These are phyloP conservation scores for Apiospora malaysiana DNA, from an alignment of 2,329 filamentous ascomycete genomes.

Conservation along the genomic window DNA sequence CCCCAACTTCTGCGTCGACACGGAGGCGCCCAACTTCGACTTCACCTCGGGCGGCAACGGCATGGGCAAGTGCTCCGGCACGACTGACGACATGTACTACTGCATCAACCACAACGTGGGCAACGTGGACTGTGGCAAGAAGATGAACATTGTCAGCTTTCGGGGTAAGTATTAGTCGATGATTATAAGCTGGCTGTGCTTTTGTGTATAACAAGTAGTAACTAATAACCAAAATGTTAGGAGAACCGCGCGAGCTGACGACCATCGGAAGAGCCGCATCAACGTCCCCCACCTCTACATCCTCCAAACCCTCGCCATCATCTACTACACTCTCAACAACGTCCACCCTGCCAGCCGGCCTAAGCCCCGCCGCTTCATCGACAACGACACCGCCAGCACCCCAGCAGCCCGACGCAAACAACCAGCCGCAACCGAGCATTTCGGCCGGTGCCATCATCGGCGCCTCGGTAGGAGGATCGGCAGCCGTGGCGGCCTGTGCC, in stretches of 20 bases:
- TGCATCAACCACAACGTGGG: not conserved
- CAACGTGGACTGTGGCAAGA: not conserved
- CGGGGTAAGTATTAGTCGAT: not conserved
- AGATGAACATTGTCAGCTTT: not conserved
- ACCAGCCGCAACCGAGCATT: not conserved
- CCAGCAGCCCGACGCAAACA: not conserved
- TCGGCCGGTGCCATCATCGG: not conserved
- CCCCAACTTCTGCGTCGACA: not conserved
- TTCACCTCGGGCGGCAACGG: not conserved
- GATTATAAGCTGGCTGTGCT: too few species aligned
- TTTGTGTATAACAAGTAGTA: too few species aligned
- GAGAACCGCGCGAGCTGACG: not conserved
- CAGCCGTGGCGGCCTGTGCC: not conserved
- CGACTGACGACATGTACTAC: not conserved
- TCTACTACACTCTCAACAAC: not conserved
- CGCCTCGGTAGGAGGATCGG: not conserved
- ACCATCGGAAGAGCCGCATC: not conserved
- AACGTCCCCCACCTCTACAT: not conserved
- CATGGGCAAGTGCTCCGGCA: not conserved
- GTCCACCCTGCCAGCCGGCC: too few species aligned
- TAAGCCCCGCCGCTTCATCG: not conserved
- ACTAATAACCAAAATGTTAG: not conserved
- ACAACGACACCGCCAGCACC: not conserved
- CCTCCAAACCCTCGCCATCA: not conserved
- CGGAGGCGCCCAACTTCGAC: not conserved